Conservation (phyloP, 2,329 filamentous ascomycete genomes). For the Ophiostoma fasciatum region DNA sequence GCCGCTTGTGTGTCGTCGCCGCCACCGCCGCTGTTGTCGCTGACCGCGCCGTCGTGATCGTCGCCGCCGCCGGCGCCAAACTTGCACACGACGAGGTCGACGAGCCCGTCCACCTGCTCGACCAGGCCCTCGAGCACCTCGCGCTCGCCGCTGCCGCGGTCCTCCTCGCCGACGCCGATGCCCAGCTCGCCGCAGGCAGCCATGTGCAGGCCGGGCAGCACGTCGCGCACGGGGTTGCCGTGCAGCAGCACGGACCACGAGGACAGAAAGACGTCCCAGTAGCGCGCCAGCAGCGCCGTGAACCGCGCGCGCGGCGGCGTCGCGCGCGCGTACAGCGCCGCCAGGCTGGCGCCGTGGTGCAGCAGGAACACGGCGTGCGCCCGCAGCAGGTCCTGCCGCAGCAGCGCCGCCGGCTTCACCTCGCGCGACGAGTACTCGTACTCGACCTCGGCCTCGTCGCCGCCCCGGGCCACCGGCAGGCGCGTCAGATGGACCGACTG, state of each 20-base stretch:
- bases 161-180: slow-evolving; percentile 88
- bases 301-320: slow-evolving; percentile 53
- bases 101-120: slow-evolving; percentile 62
- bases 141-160: slow-evolving; percentile 82
- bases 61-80: slow-evolving; percentile 39
- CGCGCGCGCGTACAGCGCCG: slow-evolving; percentile 47
- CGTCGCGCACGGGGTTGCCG: slow-evolving; percentile 67
- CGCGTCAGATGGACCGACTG: slow-evolving; percentile 12
- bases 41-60: neutral
- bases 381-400: slow-evolving; percentile 67
- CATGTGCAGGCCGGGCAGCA: slow-evolving; percentile 75
- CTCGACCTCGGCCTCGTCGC: no score
- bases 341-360: slow-evolving; percentile 67
- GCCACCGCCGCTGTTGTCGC: slow-evolving; percentile 11
- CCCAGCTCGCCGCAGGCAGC: slow-evolving; percentile 84
- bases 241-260: slow-evolving; percentile 85
- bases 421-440: slow-evolving; percentile 85
- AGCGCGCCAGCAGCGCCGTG: slow-evolving; percentile 55
- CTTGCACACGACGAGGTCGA: slow-evolving; percentile 76
- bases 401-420: slow-evolving; percentile 64
- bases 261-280: slow-evolving; percentile 57
- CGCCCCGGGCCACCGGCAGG: slow-evolving; percentile 19
- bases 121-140: slow-evolving; percentile 88
- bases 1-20: neutral
- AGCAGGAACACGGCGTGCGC: slow-evolving; percentile 76